A percentile compares a stretch with the other conserved stretches of the same genome.
These are phyloP conservation scores for Termitomyces eurrhizus DNA, from an alignment of 768 basidiomycete genomes.

Conservation along the genomic window DNA sequence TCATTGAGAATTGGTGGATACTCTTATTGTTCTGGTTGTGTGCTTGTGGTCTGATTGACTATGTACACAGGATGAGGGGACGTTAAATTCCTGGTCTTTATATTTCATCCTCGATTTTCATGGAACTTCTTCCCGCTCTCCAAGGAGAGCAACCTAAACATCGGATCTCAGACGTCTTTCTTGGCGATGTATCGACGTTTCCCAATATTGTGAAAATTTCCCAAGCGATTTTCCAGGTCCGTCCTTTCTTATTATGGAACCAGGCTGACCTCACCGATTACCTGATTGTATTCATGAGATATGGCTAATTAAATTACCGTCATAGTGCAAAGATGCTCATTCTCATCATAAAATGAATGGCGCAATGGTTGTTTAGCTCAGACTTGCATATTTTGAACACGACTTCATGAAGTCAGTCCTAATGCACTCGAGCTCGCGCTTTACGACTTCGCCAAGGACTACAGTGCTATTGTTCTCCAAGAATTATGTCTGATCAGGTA, in stretches of 20 bases:
- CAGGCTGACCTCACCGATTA: background rate
- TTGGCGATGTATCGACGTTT: background rate
- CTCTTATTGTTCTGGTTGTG: background rate
- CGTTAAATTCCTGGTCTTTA: too few species aligned
- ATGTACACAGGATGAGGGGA: background rate
- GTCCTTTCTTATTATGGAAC: background rate
- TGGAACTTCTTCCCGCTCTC: background rate
- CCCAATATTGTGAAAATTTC: background rate
- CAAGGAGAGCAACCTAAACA: too few species aligned
- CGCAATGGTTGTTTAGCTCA: background rate
- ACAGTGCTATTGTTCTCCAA: background rate
- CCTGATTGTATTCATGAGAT: background rate
- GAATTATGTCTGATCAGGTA: background rate
- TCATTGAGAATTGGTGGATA: background rate
- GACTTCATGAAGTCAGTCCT: background rate
- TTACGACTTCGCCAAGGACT: background rate
- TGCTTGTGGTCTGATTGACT: background rate
- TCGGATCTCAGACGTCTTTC: background rate
- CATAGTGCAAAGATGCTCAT: too few species aligned
- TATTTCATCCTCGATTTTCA: background rate
- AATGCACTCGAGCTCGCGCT: background rate
- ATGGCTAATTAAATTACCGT: background rate
- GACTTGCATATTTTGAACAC: background rate
- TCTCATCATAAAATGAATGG: background rate
- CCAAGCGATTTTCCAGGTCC: background rate